A percentile compares a stretch with the other conserved stretches of the same genome.
phyloP scores from a whole-genome alignment of 2,329 filamentous ascomycete genomes.

The Verticillium tricorpus region DNA sequence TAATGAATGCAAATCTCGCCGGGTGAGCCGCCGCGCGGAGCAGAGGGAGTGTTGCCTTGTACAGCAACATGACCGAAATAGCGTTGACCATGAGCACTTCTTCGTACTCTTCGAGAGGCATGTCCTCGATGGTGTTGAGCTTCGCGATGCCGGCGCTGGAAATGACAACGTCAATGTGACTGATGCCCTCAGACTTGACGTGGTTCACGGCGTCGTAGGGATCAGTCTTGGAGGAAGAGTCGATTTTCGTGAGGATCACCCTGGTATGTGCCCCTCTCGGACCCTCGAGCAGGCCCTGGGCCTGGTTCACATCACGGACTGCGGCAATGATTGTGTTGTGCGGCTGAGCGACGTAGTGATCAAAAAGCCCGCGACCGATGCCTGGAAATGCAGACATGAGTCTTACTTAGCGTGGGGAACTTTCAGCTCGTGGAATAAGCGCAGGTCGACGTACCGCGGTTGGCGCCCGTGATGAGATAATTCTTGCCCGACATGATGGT shows the following conservation, averaged over 20 bases:
- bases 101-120: slow-evolving; percentile 14
- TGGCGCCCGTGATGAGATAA: no score
- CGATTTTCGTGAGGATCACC: slow-evolving; percentile 38
- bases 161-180: slow-evolving; percentile 43
- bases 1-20: neutral
- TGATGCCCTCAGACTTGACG: slow-evolving; percentile 28
- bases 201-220: slow-evolving; percentile 24
- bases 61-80: slow-evolving; percentile 31
- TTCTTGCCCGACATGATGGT: no score
- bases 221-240: slow-evolving; percentile 27
- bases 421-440: no score
- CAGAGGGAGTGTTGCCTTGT: slow-evolving; percentile 36
- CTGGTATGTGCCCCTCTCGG: slow-evolving; percentile 17
- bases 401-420: no score
- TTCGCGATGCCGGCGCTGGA: slow-evolving; percentile 43
- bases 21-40: slow-evolving; percentile 16
- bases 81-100: slow-evolving; percentile 18
- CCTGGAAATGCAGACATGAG: slow-evolving; percentile 12
- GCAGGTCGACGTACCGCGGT: no score
- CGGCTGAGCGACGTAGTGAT: slow-evolving; percentile 37
- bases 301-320: slow-evolving; percentile 24
- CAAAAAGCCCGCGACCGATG: slow-evolving; percentile 26
- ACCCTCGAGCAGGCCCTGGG: slow-evolving; percentile 24
- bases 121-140: slow-evolving; percentile 16
- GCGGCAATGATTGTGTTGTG: slow-evolving; percentile 47